Evolutionary conservation across 2,329 filamentous ascomycete species (phyloP), one percentile per base, ranked within the genome.

Genomic region (Botrytis pseudocinerea): DNA sequence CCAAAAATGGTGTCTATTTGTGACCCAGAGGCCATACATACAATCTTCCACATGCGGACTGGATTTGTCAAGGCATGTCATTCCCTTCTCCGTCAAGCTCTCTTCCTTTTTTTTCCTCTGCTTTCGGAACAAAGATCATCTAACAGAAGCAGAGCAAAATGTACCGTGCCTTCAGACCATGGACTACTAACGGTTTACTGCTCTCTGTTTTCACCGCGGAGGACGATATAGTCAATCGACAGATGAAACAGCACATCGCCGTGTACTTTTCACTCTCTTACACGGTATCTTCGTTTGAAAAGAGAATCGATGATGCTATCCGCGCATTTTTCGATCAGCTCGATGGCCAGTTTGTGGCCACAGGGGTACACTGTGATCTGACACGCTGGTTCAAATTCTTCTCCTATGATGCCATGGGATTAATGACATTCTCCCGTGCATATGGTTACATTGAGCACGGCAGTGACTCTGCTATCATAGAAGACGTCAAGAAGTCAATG

Each of bases 231-330:
- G 14, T 62, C 6, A 18, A 62, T n/a, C 18, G 25, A n/a, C 60
- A 62, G 60, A 65, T 28, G 7, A 25, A 69, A 2, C 22, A 32
- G 5, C 74, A 70, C 14, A 75, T 77, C 25, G 70, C 75, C 6
- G 69, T 72, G 32, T 70, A 69, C 22, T 77, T 73, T 59, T 74
- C 72, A 28, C 74, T 75, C 75, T 73, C 72, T 4, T n/a, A n/a
- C n/a, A 64, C 63, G 12, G 73, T 76, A 4, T 78, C 85, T 1
- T 79, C 80, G 57, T 87, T 86, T 70, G 85, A 87, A 76, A 76
- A 79, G 0, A 85, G 83, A 70, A 84, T 85, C 2, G 83, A 87
- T 73, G 48, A 25, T 12, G 60, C 16, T n/a, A 9, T 60, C 1
- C 32, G 35, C 44, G 16, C 32, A 6, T 25, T 70, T 25, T 35